Evolutionary conservation across 371 early-diverging fungal genomes (phyloP).

Genomic region (Haplosporangium sp.): DNA sequence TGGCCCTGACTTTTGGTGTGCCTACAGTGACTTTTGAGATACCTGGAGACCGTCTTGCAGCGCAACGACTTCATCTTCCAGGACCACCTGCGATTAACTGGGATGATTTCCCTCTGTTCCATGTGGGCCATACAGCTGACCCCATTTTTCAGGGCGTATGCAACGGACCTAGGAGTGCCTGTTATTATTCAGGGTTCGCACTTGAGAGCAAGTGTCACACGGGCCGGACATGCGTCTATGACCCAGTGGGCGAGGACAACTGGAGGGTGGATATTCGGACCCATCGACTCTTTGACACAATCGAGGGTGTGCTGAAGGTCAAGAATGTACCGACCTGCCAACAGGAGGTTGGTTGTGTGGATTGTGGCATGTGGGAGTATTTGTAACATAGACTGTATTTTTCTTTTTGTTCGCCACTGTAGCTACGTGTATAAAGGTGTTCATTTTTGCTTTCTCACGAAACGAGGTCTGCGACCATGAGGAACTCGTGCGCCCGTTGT

Average conservation of each 20-base stretch:
- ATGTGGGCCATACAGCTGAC: slow-evolving; percentile 93
- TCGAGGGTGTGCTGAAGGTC: slow-evolving; percentile 79
- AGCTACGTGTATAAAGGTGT: not conserved
- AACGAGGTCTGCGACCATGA: slow-evolving; percentile 31
- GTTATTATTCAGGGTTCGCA: slow-evolving; percentile 93
- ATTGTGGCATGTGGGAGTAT: slow-evolving; percentile 83
- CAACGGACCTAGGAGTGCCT: slow-evolving; percentile 77
- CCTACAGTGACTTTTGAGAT: slow-evolving; percentile 91
- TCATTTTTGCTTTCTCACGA: slow-evolving; percentile 9
- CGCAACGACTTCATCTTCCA: slow-evolving; percentile 85
- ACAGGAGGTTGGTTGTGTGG: slow-evolving; percentile 69
- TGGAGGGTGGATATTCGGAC: slow-evolving; percentile 82
- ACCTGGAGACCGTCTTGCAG: slow-evolving; percentile 88
- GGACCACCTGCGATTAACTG: slow-evolving; percentile 61
- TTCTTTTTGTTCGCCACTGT: not conserved
- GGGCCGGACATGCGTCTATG: slow-evolving; percentile 73
- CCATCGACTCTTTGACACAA: slow-evolving; percentile 84
- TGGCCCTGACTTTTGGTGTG: slow-evolving; percentile 87
- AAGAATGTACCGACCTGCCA: slow-evolving; percentile 69
- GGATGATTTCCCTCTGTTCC: slow-evolving; percentile 82
- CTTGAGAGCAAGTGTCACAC: slow-evolving; percentile 80
- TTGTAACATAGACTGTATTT: slow-evolving; percentile 12
- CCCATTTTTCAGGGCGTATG: slow-evolving; percentile 95
- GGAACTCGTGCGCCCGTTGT: slow-evolving; percentile 45
- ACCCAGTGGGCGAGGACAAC: slow-evolving; percentile 71